These are phyloP conservation scores for Cryptosporidium ubiquitum DNA, from an alignment of 169 alveolate species.

Conservation along the genomic window DNA sequence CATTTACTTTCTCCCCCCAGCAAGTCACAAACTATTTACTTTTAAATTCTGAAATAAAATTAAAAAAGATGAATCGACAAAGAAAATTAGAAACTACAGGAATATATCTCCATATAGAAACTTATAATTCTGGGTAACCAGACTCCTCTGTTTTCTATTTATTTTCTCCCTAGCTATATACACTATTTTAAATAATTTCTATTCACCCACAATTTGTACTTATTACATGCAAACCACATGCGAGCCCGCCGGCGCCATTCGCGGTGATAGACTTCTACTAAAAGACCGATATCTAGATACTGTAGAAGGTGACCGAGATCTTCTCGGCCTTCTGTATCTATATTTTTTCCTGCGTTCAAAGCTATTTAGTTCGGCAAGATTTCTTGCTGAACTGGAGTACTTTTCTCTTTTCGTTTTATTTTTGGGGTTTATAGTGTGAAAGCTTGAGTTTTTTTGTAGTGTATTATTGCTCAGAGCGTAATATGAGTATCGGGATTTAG, in stretches of 20 bases:
- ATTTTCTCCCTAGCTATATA: conserved; percentile 7
- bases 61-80: background rate
- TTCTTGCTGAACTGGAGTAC: conserved; percentile 48
- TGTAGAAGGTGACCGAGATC: conserved; percentile 72
- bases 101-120: background rate
- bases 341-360: conserved; percentile 28
- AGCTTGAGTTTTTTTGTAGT: background rate
- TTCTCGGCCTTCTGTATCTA: conserved; percentile 25
- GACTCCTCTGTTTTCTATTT: background rate
- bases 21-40: background rate
- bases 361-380: conserved; percentile 33
- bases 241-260: conserved; percentile 45
- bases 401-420: conserved; percentile 27
- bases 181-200: background rate
- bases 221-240: conserved; percentile 70
- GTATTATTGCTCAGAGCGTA: background rate
- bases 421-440: background rate
- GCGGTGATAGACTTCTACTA: conserved; percentile 65
- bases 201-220: conserved; percentile 6
- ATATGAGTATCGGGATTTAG: background rate
- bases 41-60: no score
- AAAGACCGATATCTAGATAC: conserved; percentile 70
- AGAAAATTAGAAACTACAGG: background rate
- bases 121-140: background rate
- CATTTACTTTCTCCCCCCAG: no score